Conservation (phyloP, 1,284 basidiomycete species). For the Lentinula novae-zelandiae region DNA sequence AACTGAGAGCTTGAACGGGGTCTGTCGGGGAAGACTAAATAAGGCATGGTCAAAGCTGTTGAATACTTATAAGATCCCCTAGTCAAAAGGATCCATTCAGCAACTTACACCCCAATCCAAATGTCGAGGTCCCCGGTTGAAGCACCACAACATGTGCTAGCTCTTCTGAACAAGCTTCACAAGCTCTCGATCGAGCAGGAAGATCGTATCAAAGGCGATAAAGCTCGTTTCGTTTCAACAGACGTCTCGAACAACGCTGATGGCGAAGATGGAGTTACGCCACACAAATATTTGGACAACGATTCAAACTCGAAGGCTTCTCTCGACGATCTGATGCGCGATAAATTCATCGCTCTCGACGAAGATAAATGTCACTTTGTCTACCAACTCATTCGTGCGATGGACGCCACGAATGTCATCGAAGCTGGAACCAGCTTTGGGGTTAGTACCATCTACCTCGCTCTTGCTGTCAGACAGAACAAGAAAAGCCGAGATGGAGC, state of each 20-base stretch:
- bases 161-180: neutral
- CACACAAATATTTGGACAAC: neutral
- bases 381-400: constrained; percentile 11
- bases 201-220: neutral
- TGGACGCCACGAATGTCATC: constrained; percentile 10
- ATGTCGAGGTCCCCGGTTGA: neutral
- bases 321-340: constrained; percentile 3
- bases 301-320: neutral
- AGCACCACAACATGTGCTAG: neutral
- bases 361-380: constrained; percentile 13
- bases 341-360: constrained; percentile 14
- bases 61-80: neutral
- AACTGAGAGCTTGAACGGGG: neutral
- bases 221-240: constrained; percentile 3
- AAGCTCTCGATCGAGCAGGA: neutral
- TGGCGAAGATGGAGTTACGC: neutral
- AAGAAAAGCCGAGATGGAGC: neutral
- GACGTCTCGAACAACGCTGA: neutral
- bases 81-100: neutral
- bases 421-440: constrained; percentile 15
- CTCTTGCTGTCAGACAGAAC: constrained; percentile 13
- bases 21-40: neutral
- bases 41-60: neutral
- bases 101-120: neutral
- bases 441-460: constrained; percentile 11